A percentile compares a stretch with the other conserved stretches of the same genome.
Conservation (phyloP, 2,329 filamentous ascomycete species). For the Tolypocladium nubicola region DNA sequence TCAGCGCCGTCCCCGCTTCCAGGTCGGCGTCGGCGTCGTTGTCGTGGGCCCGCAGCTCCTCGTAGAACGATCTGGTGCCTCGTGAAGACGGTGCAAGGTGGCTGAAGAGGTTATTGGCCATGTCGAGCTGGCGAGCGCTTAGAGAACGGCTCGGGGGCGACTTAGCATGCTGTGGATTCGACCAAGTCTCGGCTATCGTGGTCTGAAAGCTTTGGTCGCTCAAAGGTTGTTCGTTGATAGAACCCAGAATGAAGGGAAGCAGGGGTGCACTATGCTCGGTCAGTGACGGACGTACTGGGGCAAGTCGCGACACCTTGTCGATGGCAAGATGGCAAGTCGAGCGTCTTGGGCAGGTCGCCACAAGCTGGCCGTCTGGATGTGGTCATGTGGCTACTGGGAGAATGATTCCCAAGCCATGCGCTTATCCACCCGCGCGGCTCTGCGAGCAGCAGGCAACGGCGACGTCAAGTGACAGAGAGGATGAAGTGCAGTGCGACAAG, state of each 20-base stretch:
- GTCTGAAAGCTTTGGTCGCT: neutral
- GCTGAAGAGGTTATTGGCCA: slow-evolving; percentile 39
- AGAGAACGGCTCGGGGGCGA: neutral
- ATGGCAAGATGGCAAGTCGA: neutral
- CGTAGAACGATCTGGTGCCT: slow-evolving; percentile 35
- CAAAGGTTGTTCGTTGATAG: neutral
- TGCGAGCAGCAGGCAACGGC: neutral
- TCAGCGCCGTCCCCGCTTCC: slow-evolving; percentile 30
- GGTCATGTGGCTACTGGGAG: neutral
- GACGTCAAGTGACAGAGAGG: neutral
- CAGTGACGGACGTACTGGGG: neutral
- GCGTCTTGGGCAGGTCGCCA: neutral
- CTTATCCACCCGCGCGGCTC: neutral
- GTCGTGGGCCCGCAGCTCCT: slow-evolving; percentile 29
- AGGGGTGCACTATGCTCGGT: neutral
- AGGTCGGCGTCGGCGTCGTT: slow-evolving; percentile 28
- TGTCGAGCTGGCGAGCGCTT: slow-evolving; percentile 11
- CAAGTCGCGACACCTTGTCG: neutral
- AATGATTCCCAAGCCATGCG: neutral
- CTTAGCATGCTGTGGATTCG: neutral
- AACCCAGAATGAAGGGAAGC: neutral
- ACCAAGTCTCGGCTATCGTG: neutral
- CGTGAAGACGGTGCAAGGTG: slow-evolving; percentile 21
- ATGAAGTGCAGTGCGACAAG: neutral
- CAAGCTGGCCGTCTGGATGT: neutral